Base-by-base conservation (phyloP, 2,329 filamentous ascomycete species). In the Chrysoporthe cubensis region DNA sequence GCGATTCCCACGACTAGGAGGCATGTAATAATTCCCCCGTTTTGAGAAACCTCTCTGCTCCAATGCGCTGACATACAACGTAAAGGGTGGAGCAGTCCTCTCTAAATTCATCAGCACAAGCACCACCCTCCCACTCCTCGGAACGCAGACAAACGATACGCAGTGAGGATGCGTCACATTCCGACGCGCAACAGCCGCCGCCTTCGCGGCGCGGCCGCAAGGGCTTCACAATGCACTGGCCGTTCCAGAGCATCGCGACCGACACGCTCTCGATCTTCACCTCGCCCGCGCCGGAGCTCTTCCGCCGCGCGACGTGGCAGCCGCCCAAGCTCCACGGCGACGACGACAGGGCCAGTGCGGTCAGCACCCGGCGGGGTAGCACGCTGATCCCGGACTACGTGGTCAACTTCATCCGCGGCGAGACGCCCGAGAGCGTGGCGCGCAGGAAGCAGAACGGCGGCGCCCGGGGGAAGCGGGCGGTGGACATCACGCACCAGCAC, bases 341-440 rank as follows among this genome's bases (percentile, higher is more conserved):
- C 46, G 26, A 43, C 34, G 70, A 72, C 26, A 71, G 69, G n/a
- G 71, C 67, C 61, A 63, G 65, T 14, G 62, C 56, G 9, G 70
- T 70, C 9, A 63, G 70, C 40, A 40, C 34, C 3, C 58, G 69
- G 44, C 68, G 70, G 60, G 78, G 81, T 66, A 78, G 77, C 66
- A 80, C 82, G 65, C 78, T 86, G 43, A 80, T 87, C 18, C 85
- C 85, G 9, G 85, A 87, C 75, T 87, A 87, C 71, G 82, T 87
- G 52, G 78, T 85, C 70, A 83, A 85, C 74, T 87, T 83, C 73
- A 79, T 87, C 69, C 81, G 84, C 52, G 84, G 84, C 58, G 85
- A 87, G 75, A 87, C 84, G 1, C 84, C 85, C 16, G 84, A 86
- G 74, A 81, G 80, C 42, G 72, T 87, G 26, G 84, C 84, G 6